phyloP scores from a whole-genome alignment of 495 filamentous ascomycete genomes.

The Penicillium ucsense region DNA sequence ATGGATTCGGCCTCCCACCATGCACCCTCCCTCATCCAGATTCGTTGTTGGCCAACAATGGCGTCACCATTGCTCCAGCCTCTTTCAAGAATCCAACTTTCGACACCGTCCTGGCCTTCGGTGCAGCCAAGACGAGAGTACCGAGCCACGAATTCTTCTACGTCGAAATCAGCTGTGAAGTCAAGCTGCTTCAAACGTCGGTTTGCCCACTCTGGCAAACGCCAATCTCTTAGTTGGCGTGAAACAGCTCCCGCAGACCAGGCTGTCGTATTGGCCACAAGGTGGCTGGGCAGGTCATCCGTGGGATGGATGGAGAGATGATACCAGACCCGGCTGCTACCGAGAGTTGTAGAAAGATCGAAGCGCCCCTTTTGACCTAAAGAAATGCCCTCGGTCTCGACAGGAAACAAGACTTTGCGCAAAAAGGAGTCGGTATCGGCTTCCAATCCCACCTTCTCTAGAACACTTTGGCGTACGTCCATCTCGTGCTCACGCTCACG shows the following conservation, averaged over 20 bases:
- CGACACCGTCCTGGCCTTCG: slow-evolving; percentile 85
- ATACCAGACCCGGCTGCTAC: slow-evolving; percentile 88
- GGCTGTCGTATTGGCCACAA: slow-evolving; percentile 54
- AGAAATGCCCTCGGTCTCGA: slow-evolving; percentile 62
- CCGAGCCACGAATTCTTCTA: slow-evolving; percentile 79
- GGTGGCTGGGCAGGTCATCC: slow-evolving; percentile 65
- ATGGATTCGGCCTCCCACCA: slow-evolving; percentile 99
- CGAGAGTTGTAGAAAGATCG: slow-evolving; percentile 57
- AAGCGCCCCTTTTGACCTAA: slow-evolving; percentile 65
- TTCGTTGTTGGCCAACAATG: slow-evolving; percentile 74
- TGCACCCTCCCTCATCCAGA: slow-evolving; percentile 88
- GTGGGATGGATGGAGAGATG: slow-evolving; percentile 87
- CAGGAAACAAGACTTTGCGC: slow-evolving; percentile 71
- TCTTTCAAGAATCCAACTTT: slow-evolving; percentile 89
- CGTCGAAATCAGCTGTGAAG: slow-evolving; percentile 92
- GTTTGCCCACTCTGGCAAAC: slow-evolving; percentile 93
- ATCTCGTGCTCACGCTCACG: slow-evolving; percentile 68
- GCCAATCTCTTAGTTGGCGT: slow-evolving; percentile 83
- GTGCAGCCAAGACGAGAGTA: slow-evolving; percentile 78
- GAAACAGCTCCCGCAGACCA: slow-evolving; percentile 93
- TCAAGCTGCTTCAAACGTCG: slow-evolving; percentile 86
- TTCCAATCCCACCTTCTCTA: slow-evolving; percentile 78
- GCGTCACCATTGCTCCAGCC: slow-evolving; percentile 99
- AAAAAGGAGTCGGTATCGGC: slow-evolving; percentile 79
- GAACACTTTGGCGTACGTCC: slow-evolving; percentile 68